Conservation (phyloP, 768 basidiomycete genomes). For the Suillus clintonianus region DNA sequence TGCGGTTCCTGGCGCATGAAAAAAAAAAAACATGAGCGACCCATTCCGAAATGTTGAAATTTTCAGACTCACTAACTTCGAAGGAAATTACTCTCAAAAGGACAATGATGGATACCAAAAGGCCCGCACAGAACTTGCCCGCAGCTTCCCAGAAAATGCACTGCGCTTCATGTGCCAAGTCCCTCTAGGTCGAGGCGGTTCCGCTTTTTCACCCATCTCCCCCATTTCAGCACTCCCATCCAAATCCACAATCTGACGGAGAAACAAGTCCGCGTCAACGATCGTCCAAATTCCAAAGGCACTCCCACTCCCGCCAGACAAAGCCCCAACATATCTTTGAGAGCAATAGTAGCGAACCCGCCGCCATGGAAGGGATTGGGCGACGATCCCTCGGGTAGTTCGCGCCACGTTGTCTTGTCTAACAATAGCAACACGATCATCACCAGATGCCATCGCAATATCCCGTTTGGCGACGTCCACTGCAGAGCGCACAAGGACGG, state of each 20-base stretch:
- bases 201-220: background rate
- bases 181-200: background rate
- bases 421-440: constrained; percentile 11
- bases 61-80: no score
- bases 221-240: background rate
- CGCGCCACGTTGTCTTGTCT: constrained; percentile 17
- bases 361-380: background rate
- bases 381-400: constrained; percentile 17
- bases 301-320: constrained; percentile 34
- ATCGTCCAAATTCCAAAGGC: constrained; percentile 20
- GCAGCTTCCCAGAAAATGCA: no score
- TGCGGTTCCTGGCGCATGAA: no score
- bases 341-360: constrained; percentile 6
- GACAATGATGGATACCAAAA: no score
- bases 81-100: no score
- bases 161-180: no score
- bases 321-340: constrained; percentile 21
- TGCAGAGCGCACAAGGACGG: constrained; percentile 34
- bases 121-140: no score
- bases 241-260: background rate
- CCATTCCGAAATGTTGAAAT: no score
- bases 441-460: constrained; percentile 18
- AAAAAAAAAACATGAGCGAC: no score
- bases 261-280: background rate
- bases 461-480: constrained; percentile 35